phyloP scores from a whole-genome alignment of 371 early-diverging fungal genomes.

The Chytridium lagenaria region DNA sequence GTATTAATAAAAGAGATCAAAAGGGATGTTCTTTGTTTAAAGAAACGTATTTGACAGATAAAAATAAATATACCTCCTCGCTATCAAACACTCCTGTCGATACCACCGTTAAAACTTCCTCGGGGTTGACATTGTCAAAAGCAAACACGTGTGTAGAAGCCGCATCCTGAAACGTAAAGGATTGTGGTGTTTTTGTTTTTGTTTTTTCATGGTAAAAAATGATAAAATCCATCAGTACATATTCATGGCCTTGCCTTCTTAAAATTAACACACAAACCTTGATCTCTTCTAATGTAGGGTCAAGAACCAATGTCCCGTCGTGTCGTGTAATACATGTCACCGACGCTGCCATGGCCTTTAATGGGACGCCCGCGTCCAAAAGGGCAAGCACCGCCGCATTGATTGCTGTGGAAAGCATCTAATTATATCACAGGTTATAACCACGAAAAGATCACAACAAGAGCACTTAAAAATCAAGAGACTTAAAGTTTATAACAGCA shows the following conservation, averaged over 20 bases:
- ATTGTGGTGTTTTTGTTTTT: too few relatives aligned
- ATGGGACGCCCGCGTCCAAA: constrained; percentile 90
- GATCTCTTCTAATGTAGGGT: constrained; percentile 79
- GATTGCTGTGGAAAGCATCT: constrained; percentile 77
- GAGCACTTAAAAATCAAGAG: constrained; percentile 13
- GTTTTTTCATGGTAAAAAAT: too few relatives aligned
- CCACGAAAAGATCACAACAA: too few relatives aligned
- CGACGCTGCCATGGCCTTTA: constrained; percentile 73
- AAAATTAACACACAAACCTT: constrained; percentile 44
- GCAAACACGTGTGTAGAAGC: constrained; percentile 84
- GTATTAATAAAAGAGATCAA: too few relatives aligned
- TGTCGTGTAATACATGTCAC: constrained; percentile 73
- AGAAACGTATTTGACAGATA: too few relatives aligned
- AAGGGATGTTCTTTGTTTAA: too few relatives aligned
- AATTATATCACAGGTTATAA: too few relatives aligned
- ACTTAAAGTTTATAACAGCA: neutral
- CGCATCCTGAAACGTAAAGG: constrained; percentile 67
- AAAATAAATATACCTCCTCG: constrained; percentile 59
- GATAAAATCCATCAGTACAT: too few relatives aligned
- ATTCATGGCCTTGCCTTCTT: too few relatives aligned
- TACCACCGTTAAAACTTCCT: constrained; percentile 55
- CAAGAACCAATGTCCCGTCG: constrained; percentile 71
- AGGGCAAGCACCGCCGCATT: constrained; percentile 87
- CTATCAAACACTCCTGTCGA: constrained; percentile 74
- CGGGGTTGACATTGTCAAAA: constrained; percentile 61